Evolutionary conservation across 805 yeast genomes (phyloP), one percentile per base, ranked within the genome.

Genomic region (Saccharomyces eubayanus): DNA sequence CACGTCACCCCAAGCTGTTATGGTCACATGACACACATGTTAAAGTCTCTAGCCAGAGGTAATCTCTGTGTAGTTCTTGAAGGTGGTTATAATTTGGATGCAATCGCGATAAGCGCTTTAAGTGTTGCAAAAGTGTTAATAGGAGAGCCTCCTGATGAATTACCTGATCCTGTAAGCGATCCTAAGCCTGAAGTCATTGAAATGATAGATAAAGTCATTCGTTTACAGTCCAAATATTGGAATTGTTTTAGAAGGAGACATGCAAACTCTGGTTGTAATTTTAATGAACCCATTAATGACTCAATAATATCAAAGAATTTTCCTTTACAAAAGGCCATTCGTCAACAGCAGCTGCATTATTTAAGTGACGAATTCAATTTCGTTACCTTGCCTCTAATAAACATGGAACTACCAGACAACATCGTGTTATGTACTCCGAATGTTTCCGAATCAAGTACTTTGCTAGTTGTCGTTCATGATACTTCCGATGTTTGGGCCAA

Each of bases 1-100:
- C 95, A 89, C 67, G 96, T 94, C 1, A 79, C 96, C 0, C 99
- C 99, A 1, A 86, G 90, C 41, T 96, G 97, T 12, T 94, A 94
- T 68, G 97, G 96, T 8, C 91, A 90, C 58, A 90, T 94, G 97
- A 88, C 97, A 3, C 96, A 90, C 65, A 78, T 84, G 83, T 75
- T 94, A 59, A 91, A 91, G 70, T 82, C 89, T 43, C 72, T 94
- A 47, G 97, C 97, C 2, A 80, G 80, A 62, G 99, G 99, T 2
- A 89, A 87, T 61, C 66, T 94, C 48, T 87, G 95, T 48, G 97
- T 90, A 5, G 86, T 89, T 5, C 74, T 94, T 43, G 99, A 94
- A 76, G 99, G 99, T 59, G 99, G 99, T 1, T 94, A 94, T 69
- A 92, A 89, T 65, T 75, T 94, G 55, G 96, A 90, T 63, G 81